Evolutionary conservation across 2,329 filamentous ascomycete species (phyloP).

Genomic region (Botryosphaeria dothidea): DNA sequence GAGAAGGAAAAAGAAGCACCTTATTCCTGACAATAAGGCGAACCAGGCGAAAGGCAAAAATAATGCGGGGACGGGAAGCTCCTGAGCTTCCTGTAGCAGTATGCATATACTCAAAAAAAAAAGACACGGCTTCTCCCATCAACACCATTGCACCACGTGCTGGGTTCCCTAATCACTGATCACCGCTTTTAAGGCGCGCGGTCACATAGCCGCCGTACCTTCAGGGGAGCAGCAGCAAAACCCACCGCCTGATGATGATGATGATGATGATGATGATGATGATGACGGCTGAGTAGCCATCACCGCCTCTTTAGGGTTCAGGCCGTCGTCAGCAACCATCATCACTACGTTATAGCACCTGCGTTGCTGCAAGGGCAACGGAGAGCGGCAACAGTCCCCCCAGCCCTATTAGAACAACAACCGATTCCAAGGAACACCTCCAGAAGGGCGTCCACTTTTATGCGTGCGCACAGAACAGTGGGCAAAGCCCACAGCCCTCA

Average conservation of each 20-base stretch:
- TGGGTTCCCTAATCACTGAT: background rate
- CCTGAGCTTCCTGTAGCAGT: background rate
- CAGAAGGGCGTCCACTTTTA: background rate
- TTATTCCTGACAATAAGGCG: background rate
- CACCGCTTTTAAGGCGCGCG: background rate
- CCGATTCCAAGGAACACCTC: too few relatives aligned
- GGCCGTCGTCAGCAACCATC: background rate
- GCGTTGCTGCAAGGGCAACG: background rate
- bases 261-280: too few relatives aligned
- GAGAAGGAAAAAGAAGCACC: background rate
- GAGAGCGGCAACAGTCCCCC: background rate
- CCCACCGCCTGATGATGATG: too few relatives aligned
- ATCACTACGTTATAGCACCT: background rate
- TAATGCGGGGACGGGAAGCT: background rate
- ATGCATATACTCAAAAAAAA: too few relatives aligned
- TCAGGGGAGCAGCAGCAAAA: too few relatives aligned
- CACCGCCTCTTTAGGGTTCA: too few relatives aligned
- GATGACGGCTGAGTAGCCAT: too few relatives aligned
- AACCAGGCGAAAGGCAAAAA: background rate
- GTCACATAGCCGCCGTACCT: background rate
- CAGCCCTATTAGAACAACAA: background rate
- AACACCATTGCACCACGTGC: background rate
- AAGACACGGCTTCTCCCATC: background rate
- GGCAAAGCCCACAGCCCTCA: background rate
- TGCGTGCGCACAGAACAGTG: background rate